These are phyloP conservation scores for Alisma plantagoaquatica DNA, from an alignment of 106 monocot genomes.

Conservation along the genomic window DNA sequence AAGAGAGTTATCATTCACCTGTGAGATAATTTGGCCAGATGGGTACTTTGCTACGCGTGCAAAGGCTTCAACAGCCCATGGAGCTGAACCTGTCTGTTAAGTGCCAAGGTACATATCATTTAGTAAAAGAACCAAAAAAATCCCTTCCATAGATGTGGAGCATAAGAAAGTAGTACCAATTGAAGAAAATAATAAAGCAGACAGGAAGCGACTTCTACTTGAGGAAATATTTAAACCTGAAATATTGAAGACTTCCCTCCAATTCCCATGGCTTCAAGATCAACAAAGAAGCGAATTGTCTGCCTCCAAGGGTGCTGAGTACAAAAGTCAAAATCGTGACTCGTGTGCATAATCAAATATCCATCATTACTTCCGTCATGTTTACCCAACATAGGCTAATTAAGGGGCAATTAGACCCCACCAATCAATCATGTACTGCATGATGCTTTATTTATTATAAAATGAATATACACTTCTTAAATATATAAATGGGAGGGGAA, in stretches of 20 bases:
- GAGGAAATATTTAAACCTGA: constrained; percentile 11
- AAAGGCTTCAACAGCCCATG: constrained; percentile 77
- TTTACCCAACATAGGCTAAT: no score
- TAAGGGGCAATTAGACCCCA: no score
- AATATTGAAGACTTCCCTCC: constrained; percentile 31
- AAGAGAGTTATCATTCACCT: constrained; percentile 70
- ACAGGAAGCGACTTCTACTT: no score
- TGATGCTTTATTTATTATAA: no score
- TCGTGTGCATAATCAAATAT: no score
- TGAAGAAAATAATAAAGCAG: no score
- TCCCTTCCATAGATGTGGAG: neutral
- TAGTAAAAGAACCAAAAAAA: constrained; percentile 3
- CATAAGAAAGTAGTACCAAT: no score
- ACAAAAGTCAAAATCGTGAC: neutral
- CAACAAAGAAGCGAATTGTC: constrained; percentile 16
- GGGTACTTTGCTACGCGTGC: constrained; percentile 82
- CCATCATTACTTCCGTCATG: no score
- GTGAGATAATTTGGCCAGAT: constrained; percentile 70
- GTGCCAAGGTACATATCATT: no score
- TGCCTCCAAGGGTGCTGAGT: constrained; percentile 28
- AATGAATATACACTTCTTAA: no score
- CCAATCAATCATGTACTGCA: no score
- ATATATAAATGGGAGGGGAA: no score
- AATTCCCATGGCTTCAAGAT: constrained; percentile 27
- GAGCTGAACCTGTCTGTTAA: constrained; percentile 36